A percentile compares a stretch with the other conserved stretches of the same genome.
These are phyloP conservation scores for Pestalotiopsis sp. DNA, from an alignment of 2,329 filamentous ascomycete species.

Conservation along the genomic window DNA sequence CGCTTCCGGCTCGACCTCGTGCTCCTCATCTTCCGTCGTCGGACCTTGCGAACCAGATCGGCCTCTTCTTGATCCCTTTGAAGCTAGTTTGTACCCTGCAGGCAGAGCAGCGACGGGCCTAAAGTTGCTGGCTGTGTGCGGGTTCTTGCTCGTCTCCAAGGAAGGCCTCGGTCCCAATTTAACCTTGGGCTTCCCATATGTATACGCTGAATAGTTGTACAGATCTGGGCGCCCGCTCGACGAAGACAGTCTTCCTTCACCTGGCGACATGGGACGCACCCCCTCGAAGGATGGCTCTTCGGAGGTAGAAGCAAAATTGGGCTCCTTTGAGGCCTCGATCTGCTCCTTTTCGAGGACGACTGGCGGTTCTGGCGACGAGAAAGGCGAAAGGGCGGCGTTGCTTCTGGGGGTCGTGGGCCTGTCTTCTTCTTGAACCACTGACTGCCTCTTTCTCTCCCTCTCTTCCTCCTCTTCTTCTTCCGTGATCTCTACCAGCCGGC, in stretches of 20 bases:
- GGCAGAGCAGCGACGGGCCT: slow-evolving; percentile 80
- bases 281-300: slow-evolving; percentile 58
- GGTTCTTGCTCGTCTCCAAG: slow-evolving; percentile 61
- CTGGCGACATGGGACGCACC: slow-evolving; percentile 45
- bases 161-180: slow-evolving; percentile 89
- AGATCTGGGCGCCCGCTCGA: slow-evolving; percentile 56
- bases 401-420: slow-evolving; percentile 26
- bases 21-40: slow-evolving; percentile 28
- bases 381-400: slow-evolving; percentile 27
- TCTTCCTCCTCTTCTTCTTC: slow-evolving; percentile 85
- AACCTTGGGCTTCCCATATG: slow-evolving; percentile 73
- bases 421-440: slow-evolving; percentile 53
- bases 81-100: slow-evolving; percentile 73
- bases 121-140: slow-evolving; percentile 64
- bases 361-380: slow-evolving; percentile 32
- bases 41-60: slow-evolving; percentile 35
- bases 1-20: slow-evolving; percentile 31
- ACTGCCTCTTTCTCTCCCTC: slow-evolving; percentile 61
- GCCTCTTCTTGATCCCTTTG: slow-evolving; percentile 58
- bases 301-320: slow-evolving; percentile 50
- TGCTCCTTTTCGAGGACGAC: slow-evolving; percentile 56
- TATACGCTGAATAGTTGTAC: slow-evolving; percentile 51
- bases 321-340: slow-evolving; percentile 51
- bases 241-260: slow-evolving; percentile 46
- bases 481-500: slow-evolving; percentile 87